These are phyloP conservation scores for Hibiscus syriacus DNA, from an alignment of 345 rosid genomes.

Conservation along the genomic window DNA sequence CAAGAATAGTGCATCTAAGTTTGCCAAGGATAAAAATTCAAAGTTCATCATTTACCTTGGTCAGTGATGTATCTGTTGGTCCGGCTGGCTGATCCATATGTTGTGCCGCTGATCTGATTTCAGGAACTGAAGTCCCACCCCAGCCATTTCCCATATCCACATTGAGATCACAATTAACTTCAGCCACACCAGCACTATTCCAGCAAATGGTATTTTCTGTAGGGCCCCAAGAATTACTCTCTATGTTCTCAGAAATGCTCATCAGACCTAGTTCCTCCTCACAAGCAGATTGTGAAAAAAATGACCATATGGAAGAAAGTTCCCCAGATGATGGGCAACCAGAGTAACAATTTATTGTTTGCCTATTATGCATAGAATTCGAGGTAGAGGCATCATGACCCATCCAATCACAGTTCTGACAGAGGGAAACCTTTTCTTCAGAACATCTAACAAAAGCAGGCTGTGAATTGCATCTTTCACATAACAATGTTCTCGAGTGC, in stretches of 20 bases:
- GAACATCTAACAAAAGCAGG: slow-evolving; percentile 76
- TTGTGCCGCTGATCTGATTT: slow-evolving; percentile 28
- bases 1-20: not conserved
- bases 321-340: slow-evolving; percentile 91
- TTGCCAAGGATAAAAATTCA: not conserved
- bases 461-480: slow-evolving; percentile 85
- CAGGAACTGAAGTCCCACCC: slow-evolving; percentile 37
- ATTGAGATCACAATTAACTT: slow-evolving; percentile 12
- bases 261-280: slow-evolving; percentile 79
- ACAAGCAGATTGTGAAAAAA: slow-evolving; percentile 46
- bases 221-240: slow-evolving; percentile 21
- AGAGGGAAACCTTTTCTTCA: slow-evolving; percentile 75
- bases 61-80: slow-evolving; percentile 31
- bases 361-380: slow-evolving; percentile 60
- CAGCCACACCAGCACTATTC: slow-evolving; percentile 25
- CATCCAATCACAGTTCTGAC: slow-evolving; percentile 94
- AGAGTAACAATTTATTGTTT: slow-evolving; percentile 63
- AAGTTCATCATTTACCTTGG: slow-evolving; percentile 42
- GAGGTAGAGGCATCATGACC: slow-evolving; percentile 56
- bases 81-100: slow-evolving; percentile 32
- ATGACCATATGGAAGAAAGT: slow-evolving; percentile 88
- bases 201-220: slow-evolving; percentile 28
- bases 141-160: slow-evolving; percentile 29
- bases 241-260: slow-evolving; percentile 58
- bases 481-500: slow-evolving; percentile 77